Evolutionary conservation across 805 yeast species (phyloP).

Genomic region (Torulaspora delbrueckii): DNA sequence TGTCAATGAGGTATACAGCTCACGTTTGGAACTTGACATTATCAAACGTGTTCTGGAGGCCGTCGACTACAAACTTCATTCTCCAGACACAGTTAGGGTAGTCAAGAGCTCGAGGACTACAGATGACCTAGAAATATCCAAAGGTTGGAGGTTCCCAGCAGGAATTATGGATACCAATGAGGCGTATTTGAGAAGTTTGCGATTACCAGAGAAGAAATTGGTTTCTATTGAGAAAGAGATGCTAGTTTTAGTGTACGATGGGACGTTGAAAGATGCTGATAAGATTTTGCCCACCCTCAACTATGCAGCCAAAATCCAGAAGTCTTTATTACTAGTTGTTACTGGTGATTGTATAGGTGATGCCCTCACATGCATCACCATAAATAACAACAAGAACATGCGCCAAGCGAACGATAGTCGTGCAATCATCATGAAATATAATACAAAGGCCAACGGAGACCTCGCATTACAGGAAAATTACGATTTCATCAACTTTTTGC

Average conservation of each 20-base stretch:
- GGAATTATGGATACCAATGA: constrained; percentile 30
- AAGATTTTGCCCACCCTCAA: constrained; percentile 28
- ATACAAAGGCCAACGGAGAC: constrained; percentile 15
- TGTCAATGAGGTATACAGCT: constrained; percentile 13
- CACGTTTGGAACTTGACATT: constrained; percentile 15
- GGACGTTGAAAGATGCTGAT: constrained; percentile 26
- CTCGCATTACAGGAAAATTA: constrained; percentile 24
- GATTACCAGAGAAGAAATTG: constrained; percentile 24
- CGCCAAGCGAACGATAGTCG: constrained; percentile 21
- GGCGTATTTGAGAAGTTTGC: constrained; percentile 29
- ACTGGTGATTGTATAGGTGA: constrained; percentile 30
- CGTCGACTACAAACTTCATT: constrained; percentile 26
- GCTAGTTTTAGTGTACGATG: constrained; percentile 29
- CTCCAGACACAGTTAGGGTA: constrained; percentile 32
- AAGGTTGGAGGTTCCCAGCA: constrained; percentile 31
- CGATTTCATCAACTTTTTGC: constrained; percentile 25
- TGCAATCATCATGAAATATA: constrained; percentile 23
- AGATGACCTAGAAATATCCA: constrained; percentile 30
- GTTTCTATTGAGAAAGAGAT: constrained; percentile 21
- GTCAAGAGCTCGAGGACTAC: constrained; percentile 24
- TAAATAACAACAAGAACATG: constrained; percentile 31
- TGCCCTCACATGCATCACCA: constrained; percentile 29
- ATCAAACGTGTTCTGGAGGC: constrained; percentile 19
- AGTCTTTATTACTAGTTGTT: constrained; percentile 25
- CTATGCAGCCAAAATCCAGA: constrained; percentile 22